Base-by-base conservation (phyloP, 176 grass and related monocot species). In the Neostapfia colusana region DNA sequence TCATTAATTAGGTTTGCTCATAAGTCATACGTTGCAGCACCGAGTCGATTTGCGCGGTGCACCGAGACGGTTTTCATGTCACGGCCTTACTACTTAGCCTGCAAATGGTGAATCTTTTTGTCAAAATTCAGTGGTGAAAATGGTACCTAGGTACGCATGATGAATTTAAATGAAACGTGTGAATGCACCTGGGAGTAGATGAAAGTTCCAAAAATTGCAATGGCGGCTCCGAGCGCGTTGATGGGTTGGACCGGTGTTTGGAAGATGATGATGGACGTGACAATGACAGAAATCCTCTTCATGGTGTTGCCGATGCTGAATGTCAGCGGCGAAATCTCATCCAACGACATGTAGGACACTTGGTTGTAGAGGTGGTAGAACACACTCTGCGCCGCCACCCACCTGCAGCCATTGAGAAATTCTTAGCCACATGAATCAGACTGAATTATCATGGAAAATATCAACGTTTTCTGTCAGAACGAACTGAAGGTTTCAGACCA, bases 291-390 rank as follows among this genome's bases (percentile, higher is more conserved):
- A 63, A 97, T 97, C 14, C 95, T 74, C 88, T 97, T 97, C 95
- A 97, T 94, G 10, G 95, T 97, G 91, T 97, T 97, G 63, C 95
- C 95, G 15, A 97, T 18, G 73, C 89, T 92, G 85, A 97, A 97
- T 24, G 95, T 97, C 39, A 97, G 84, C 31, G 95, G 95, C 18
- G 95, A 93, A 40, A 97, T 97, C 77, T 97, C 86, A 14, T 97
- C 91, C 36, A 97, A 41, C 0, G 95, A 97, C 95, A 97, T 97
- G 91, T 97, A 97, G 6, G 95, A 97, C 36, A 97, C 91, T 53
- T 97, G 95, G 84, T 97, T 97, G 82, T 97, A 97, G 15, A 97
- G 70, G 82, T 97, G 95, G 86, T 97, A 97, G 91, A 97, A 97
- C 71, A 97, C 84, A 53, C 95, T 97, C 68, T 97, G 95, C 24